phyloP scores from a whole-genome alignment of 2,329 filamentous ascomycete species.

The Rhytidhysteron rufulum region DNA sequence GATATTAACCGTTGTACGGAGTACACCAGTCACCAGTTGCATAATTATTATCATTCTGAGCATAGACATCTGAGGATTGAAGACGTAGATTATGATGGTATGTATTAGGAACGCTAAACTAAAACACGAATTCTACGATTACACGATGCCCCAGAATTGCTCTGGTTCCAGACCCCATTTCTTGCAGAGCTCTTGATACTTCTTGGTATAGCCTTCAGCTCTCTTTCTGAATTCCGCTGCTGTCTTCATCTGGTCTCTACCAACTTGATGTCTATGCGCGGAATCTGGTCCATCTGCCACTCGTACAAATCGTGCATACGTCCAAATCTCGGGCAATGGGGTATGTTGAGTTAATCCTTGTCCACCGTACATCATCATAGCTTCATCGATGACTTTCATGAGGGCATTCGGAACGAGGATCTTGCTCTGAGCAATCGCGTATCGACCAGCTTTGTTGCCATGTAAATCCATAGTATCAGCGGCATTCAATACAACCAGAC shows the following conservation, averaged over 20 bases:
- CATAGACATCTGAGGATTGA: too few relatives aligned
- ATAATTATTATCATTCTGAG: too few relatives aligned
- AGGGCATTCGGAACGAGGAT: conserved; percentile 40
- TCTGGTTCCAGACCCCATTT: conserved; percentile 29
- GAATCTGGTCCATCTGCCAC: conserved; percentile 42
- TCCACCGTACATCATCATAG: conserved; percentile 42
- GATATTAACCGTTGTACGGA: conserved; percentile 9
- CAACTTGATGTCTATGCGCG: conserved; percentile 41
- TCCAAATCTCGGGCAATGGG: conserved; percentile 41
- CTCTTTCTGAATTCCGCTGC: conserved; percentile 31
- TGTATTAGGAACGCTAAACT: not conserved
- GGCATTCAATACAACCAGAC: conserved; percentile 40
- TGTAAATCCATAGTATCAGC: conserved; percentile 41
- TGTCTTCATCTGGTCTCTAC: conserved; percentile 40
- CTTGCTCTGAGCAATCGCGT: conserved; percentile 42
- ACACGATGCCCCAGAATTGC: conserved; percentile 26
- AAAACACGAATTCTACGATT: not conserved
- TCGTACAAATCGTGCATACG: conserved; percentile 40
- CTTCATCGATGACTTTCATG: conserved; percentile 40
- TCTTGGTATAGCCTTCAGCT: conserved; percentile 32
- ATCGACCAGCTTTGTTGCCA: conserved; percentile 38
- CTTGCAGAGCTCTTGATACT: conserved; percentile 32
- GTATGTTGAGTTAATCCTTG: conserved; percentile 42
- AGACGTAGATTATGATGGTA: too few relatives aligned
- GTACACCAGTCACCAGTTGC: too few relatives aligned